Percentiles rank a stretch among this genome's conserved stretches.
Conservation (phyloP, 805 yeast genomes). For the Nakazawaea sp. region DNA sequence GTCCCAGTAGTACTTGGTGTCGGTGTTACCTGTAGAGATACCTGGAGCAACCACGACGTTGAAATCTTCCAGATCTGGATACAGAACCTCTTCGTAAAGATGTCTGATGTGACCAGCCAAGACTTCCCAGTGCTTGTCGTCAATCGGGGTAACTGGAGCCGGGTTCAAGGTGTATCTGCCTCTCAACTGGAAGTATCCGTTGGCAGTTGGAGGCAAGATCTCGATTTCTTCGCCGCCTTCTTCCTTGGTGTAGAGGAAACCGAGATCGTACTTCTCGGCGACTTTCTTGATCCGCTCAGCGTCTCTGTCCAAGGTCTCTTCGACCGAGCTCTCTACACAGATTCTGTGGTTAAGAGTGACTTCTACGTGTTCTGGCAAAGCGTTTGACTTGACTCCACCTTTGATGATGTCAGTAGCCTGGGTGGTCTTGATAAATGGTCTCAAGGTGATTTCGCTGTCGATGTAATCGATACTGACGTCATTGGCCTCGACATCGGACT, state of each 20-base stretch:
- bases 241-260: constrained; percentile 25
- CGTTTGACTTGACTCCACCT: constrained; percentile 74
- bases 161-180: constrained; percentile 24
- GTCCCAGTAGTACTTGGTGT: constrained; percentile 54
- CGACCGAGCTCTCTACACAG: constrained; percentile 44
- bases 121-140: constrained; percentile 30
- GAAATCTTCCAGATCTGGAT: constrained; percentile 17
- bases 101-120: constrained; percentile 50
- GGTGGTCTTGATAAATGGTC: constrained; percentile 48
- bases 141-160: constrained; percentile 32
- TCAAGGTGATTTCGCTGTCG: constrained; percentile 15
- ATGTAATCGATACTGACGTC: constrained; percentile 24
- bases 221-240: constrained; percentile 19
- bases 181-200: constrained; percentile 37
- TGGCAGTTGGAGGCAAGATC: constrained; percentile 19
- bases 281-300: constrained; percentile 28
- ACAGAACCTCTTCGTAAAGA: constrained; percentile 45
- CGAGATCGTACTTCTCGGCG: constrained; percentile 42
- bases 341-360: constrained; percentile 56
- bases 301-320: constrained; percentile 33
- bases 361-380: constrained; percentile 57
- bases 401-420: constrained; percentile 57
- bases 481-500: constrained; percentile 27
- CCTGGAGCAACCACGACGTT: constrained; percentile 46
- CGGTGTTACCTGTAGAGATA: constrained; percentile 61